Conservation (phyloP, 257 asterid species). For the Parsonsia alboflavescens region DNA sequence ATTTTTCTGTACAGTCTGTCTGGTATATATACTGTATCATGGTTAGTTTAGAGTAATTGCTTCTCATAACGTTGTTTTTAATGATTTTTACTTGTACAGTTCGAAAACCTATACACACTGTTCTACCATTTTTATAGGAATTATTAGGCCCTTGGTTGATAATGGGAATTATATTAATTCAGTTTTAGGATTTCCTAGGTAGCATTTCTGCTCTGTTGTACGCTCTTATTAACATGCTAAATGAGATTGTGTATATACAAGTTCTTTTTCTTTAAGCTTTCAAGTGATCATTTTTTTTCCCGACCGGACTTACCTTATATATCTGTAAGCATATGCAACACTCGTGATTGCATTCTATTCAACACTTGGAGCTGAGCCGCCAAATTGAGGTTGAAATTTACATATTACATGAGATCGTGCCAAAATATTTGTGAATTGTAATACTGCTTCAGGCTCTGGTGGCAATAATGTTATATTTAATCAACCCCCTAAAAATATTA, state of each 20-base stretch:
- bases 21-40: neutral
- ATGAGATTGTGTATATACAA: neutral
- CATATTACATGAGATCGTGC: neutral
- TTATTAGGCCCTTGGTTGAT: neutral
- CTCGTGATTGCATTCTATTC: too few species aligned
- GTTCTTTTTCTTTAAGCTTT: neutral
- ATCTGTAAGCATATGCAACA: neutral
- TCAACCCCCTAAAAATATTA: neutral
- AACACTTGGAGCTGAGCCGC: neutral
- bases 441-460: neutral
- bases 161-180: neutral
- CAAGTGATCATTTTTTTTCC: neutral
- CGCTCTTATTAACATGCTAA: neutral
- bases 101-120: neutral
- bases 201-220: neutral
- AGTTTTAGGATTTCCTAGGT: neutral
- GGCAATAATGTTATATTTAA: neutral
- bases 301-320: neutral
- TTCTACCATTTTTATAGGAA: neutral
- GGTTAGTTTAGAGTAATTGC: neutral
- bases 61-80: neutral
- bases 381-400: neutral
- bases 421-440: neutral
- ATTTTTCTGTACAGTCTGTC: slow-evolving; percentile 9
- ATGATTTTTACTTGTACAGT: slow-evolving; percentile 2